Evolutionary conservation across 2,329 filamentous ascomycete genomes (phyloP).

Genomic region (Xylariaceae sp.): DNA sequence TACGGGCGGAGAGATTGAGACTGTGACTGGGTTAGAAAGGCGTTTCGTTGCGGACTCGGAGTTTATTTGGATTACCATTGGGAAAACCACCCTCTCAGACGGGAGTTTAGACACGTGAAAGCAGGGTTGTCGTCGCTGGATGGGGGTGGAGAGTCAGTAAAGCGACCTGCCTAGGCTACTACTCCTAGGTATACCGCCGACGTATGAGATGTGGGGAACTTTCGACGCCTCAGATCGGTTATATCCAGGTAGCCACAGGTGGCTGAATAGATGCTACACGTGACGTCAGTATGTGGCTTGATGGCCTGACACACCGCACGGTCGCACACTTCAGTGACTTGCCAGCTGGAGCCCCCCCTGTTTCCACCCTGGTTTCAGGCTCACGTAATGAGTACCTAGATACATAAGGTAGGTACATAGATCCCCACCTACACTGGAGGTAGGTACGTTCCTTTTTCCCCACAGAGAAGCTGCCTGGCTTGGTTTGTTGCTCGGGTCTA

Average conservation of each 20-base stretch:
- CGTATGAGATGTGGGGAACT: neutral
- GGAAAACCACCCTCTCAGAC: constrained; percentile 11
- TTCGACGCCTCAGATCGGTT: neutral
- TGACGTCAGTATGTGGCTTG: constrained; percentile 21
- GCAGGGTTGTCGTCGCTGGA: constrained; percentile 10
- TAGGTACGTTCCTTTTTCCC: no score
- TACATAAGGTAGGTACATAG: no score
- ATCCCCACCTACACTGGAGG: no score
- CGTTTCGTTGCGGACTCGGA: neutral
- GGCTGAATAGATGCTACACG: constrained; percentile 8
- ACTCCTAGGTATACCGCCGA: no score
- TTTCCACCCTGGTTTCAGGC: no score
- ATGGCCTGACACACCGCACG: neutral
- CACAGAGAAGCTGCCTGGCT: no score
- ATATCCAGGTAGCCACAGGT: neutral
- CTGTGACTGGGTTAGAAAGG: constrained; percentile 40
- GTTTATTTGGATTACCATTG: constrained; percentile 21
- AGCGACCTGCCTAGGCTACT: neutral
- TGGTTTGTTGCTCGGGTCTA: no score
- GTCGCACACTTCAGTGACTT: no score
- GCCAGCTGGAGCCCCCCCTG: no score
- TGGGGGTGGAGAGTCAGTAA: constrained; percentile 2
- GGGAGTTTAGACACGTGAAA: neutral
- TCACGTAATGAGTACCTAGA: no score
- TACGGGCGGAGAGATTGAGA: constrained; percentile 97